These are phyloP conservation scores for Paracorniculantispora psalliotae DNA, from an alignment of 2,329 filamentous ascomycete genomes.

Conservation along the genomic window DNA sequence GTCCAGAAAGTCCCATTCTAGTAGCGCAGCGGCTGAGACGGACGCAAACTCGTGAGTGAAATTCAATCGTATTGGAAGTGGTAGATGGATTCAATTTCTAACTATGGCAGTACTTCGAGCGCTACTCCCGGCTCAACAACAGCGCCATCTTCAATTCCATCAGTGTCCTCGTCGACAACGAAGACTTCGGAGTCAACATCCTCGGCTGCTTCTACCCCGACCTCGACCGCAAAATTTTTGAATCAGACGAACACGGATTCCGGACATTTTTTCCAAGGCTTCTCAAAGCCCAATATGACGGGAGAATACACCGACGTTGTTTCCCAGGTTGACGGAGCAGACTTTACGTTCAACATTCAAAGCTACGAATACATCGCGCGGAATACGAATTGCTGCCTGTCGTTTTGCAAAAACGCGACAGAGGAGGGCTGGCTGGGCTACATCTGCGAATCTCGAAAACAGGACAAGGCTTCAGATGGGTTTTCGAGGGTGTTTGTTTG, in stretches of 20 bases:
- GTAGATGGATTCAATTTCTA: not conserved
- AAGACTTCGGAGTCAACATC: not conserved
- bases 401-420: constrained; percentile 21
- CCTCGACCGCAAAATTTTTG: constrained; percentile 16
- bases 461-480: not conserved
- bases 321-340: constrained; percentile 20
- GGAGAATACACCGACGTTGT: constrained; percentile 22
- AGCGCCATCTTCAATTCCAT: not conserved
- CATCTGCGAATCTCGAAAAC: constrained; percentile 20
- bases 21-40: not conserved
- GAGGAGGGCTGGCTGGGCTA: constrained; percentile 20
- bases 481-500: constrained; percentile 7
- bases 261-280: constrained; percentile 29
- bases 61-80: not conserved
- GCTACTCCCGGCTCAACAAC: not conserved
- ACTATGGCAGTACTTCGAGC: not conserved
- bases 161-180: not conserved
- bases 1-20: not conserved
- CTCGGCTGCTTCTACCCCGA: not conserved
- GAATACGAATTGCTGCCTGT: constrained; percentile 21
- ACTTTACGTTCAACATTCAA: constrained; percentile 17
- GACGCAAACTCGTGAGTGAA: not conserved
- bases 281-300: constrained; percentile 20
- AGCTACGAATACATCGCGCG: constrained; percentile 22
- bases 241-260: constrained; percentile 18